phyloP scores from a whole-genome alignment of 495 filamentous ascomycete genomes.

The Aspergillus bertholletiae region DNA sequence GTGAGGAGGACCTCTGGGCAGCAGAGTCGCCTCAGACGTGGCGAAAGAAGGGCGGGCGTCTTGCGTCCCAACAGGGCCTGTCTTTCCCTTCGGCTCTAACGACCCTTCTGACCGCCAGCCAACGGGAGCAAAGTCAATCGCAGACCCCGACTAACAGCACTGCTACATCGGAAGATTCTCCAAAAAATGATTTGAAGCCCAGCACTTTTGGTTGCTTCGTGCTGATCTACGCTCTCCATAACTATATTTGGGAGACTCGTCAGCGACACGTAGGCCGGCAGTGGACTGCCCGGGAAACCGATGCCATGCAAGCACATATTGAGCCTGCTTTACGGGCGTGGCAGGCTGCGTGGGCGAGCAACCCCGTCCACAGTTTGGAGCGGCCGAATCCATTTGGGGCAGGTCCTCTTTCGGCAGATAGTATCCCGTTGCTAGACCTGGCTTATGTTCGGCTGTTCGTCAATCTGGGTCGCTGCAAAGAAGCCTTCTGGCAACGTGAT shows the following conservation, averaged over 20 bases:
- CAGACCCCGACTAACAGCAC: conserved; percentile 30
- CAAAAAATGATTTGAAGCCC: conserved; percentile 68
- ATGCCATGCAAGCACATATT: conserved; percentile 95
- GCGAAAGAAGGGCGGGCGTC: conserved; percentile 68
- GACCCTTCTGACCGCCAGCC: conserved; percentile 73
- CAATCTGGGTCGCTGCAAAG: conserved; percentile 85
- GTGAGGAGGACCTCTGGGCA: conserved; percentile 88
- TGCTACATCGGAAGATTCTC: conserved; percentile 32
- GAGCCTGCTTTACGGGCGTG: conserved; percentile 92
- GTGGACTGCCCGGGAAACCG: conserved; percentile 89
- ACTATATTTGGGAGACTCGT: conserved; percentile 97
- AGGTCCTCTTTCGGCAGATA: conserved; percentile 87
- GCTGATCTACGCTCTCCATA: conserved; percentile 92
- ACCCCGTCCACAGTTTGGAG: conserved; percentile 81
- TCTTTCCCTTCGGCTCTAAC: conserved; percentile 76
- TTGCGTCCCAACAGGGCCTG: conserved; percentile 57
- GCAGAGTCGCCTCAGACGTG: conserved; percentile 79
- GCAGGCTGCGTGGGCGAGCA: conserved; percentile 90
- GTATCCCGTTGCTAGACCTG: conserved; percentile 89
- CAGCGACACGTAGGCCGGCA: conserved; percentile 85
- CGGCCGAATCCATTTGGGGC: conserved; percentile 86
- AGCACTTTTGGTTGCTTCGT: conserved; percentile 94
- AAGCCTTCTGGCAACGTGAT: conserved; percentile 91
- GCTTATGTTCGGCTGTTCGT: conserved; percentile 94
- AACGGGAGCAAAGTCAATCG: conserved; percentile 59